Evolutionary conservation across 1,284 basidiomycete genomes (phyloP).

Genomic region (Flammula alnicola): DNA sequence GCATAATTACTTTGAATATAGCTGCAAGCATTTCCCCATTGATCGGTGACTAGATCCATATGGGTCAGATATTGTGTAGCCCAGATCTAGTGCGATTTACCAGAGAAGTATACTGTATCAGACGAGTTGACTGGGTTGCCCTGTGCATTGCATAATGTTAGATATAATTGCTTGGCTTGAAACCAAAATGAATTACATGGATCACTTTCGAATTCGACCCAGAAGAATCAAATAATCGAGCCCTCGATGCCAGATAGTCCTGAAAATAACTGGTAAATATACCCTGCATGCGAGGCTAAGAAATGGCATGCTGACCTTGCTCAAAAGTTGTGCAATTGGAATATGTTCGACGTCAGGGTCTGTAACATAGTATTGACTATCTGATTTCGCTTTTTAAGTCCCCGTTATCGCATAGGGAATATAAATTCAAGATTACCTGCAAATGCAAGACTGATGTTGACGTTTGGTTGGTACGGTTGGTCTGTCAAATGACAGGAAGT

Average conservation of each 20-base stretch:
- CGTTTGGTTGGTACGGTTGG: background rate
- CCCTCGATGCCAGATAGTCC: slow-evolving; percentile 84
- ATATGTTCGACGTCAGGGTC: slow-evolving; percentile 81
- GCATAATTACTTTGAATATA: slow-evolving; percentile 95
- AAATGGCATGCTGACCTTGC: slow-evolving; percentile 59
- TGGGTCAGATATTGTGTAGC: slow-evolving; percentile 1
- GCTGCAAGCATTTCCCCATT: slow-evolving; percentile 93
- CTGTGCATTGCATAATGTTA: too few relatives aligned
- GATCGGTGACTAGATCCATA: slow-evolving; percentile 68
- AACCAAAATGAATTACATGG: slow-evolving; percentile 48
- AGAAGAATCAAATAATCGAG: slow-evolving; percentile 75
- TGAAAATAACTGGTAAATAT: slow-evolving; percentile 33
- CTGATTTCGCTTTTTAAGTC: slow-evolving; percentile 40
- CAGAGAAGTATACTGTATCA: slow-evolving; percentile 94
- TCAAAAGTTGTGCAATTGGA: slow-evolving; percentile 79
- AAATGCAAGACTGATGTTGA: slow-evolving; percentile 66
- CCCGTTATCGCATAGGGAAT: background rate
- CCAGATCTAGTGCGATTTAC: slow-evolving; percentile 36
- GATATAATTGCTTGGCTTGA: slow-evolving; percentile 6
- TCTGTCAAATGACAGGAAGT: background rate
- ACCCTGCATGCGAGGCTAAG: background rate
- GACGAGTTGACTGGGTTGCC: slow-evolving; percentile 82
- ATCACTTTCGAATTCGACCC: slow-evolving; percentile 70
- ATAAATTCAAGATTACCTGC: slow-evolving; percentile 49
- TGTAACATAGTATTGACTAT: slow-evolving; percentile 86